Conservation (phyloP, 2,329 filamentous ascomycete genomes). For the Fusarium sulawesiense region DNA sequence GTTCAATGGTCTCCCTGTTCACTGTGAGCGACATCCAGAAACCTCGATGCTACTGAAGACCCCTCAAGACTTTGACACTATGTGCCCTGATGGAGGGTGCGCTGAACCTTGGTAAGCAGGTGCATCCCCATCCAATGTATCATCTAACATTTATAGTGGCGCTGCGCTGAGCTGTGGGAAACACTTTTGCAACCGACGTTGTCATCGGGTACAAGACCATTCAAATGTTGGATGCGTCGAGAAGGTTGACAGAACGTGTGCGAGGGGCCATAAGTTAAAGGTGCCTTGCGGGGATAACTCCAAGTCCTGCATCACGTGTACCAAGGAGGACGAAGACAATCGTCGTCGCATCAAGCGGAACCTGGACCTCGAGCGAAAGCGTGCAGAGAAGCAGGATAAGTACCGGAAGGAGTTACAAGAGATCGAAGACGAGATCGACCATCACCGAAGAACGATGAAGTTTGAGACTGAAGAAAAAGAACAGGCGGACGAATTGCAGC, state of each 20-base stretch:
- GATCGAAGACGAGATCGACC: slow-evolving; percentile 66
- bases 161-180: slow-evolving; percentile 64
- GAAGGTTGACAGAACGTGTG: slow-evolving; percentile 60
- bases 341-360: slow-evolving; percentile 59
- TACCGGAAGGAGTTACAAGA: slow-evolving; percentile 60
- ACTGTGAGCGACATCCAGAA: slow-evolving; percentile 69
- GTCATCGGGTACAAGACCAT: slow-evolving; percentile 72
- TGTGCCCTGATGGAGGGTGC: slow-evolving; percentile 79
- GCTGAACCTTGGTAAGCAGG: slow-evolving; percentile 66
- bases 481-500: slow-evolving; percentile 56
- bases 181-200: slow-evolving; percentile 69
- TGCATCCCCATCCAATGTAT: too few species aligned
- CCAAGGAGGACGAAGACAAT: slow-evolving; percentile 58
- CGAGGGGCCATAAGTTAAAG: slow-evolving; percentile 61
- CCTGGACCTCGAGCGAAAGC: slow-evolving; percentile 61
- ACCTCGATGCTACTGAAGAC: slow-evolving; percentile 58
- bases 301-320: slow-evolving; percentile 63
- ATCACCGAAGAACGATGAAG: slow-evolving; percentile 56
- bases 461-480: slow-evolving; percentile 59
- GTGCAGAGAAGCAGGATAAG: slow-evolving; percentile 56
- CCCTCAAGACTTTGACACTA: slow-evolving; percentile 68
- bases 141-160: slow-evolving; percentile 53
- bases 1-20: slow-evolving; percentile 69
- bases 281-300: slow-evolving; percentile 58
- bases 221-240: slow-evolving; percentile 55